phyloP scores from a whole-genome alignment of 306 rosid genomes.

The Argentina anserina region DNA sequence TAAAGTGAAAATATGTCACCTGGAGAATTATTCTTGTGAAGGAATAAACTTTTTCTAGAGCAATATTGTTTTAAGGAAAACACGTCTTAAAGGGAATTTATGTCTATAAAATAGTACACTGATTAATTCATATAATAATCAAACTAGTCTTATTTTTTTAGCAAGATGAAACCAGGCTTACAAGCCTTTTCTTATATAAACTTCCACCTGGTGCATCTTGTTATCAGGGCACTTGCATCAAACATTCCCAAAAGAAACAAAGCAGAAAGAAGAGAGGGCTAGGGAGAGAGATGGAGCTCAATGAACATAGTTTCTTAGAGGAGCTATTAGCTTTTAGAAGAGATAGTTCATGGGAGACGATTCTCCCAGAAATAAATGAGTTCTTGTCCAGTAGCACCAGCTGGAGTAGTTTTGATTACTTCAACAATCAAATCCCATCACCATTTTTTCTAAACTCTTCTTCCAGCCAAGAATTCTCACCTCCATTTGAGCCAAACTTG shows the following conservation, averaged over 20 bases:
- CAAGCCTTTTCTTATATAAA: constrained; percentile 45
- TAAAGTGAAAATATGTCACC: not conserved
- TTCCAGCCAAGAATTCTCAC: constrained; percentile 39
- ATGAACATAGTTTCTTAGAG: constrained; percentile 59
- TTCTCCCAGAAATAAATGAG: constrained; percentile 53
- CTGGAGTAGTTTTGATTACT: constrained; percentile 39
- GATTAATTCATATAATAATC: constrained; percentile 24
- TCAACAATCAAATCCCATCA: constrained; percentile 49
- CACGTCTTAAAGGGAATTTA: constrained; percentile 10
- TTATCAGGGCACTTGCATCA: constrained; percentile 36
- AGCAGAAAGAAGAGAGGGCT: constrained; percentile 14
- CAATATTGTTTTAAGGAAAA: not conserved
- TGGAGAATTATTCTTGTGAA: not conserved
- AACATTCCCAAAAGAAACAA: constrained; percentile 39
- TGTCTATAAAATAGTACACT: not conserved
- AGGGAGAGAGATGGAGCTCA: constrained; percentile 52
- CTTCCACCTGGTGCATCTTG: constrained; percentile 32
- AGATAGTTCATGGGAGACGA: constrained; percentile 55
- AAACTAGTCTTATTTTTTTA: constrained; percentile 8
- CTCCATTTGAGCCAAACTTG: constrained; percentile 33
- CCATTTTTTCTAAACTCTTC: constrained; percentile 42
- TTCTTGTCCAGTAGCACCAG: constrained; percentile 40
- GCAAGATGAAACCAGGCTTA: constrained; percentile 15
- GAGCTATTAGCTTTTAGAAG: constrained; percentile 61
- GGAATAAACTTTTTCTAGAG: not conserved